phyloP scores from a whole-genome alignment of 1,284 basidiomycete species.

The Athelia psychrophila region DNA sequence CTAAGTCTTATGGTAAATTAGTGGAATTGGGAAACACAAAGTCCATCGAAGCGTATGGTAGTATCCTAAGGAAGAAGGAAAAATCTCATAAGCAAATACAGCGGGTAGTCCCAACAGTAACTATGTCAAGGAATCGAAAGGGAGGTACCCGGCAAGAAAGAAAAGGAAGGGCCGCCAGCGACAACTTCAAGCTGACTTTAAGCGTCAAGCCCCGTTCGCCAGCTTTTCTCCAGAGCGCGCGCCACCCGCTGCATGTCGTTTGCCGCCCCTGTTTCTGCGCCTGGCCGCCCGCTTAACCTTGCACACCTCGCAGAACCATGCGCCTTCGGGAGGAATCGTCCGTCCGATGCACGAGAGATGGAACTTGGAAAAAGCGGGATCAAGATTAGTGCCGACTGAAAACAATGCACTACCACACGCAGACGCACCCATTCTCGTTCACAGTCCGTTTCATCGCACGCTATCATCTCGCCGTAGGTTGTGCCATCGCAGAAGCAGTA shows the following conservation, averaged over 20 bases:
- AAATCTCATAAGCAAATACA: background rate
- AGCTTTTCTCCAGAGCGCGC: constrained; percentile 27
- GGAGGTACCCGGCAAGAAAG: too few species aligned
- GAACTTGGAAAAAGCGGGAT: constrained; percentile 66
- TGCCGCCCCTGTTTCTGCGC: constrained; percentile 27
- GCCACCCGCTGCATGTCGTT: constrained; percentile 30
- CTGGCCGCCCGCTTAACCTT: constrained; percentile 41
- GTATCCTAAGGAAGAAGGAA: background rate
- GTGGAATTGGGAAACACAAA: too few species aligned
- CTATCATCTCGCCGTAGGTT: constrained; percentile 97
- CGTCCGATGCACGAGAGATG: constrained; percentile 82
- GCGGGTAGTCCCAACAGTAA: background rate
- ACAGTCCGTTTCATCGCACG: constrained; percentile 89
- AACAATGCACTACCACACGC: constrained; percentile 2
- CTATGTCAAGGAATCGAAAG: background rate
- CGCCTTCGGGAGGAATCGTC: constrained; percentile 67
- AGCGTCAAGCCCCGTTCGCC: too few species aligned
- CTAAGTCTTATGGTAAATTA: too few species aligned
- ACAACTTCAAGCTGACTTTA: too few species aligned
- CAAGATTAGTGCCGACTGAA: constrained; percentile 7
- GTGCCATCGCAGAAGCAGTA: constrained; percentile 91
- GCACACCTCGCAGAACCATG: constrained; percentile 82
- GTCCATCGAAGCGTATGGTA: too few species aligned
- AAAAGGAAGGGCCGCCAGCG: too few species aligned
- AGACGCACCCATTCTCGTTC: constrained; percentile 90